phyloP scores from a whole-genome alignment of 306 rosid genomes.

The Delonix regia region DNA sequence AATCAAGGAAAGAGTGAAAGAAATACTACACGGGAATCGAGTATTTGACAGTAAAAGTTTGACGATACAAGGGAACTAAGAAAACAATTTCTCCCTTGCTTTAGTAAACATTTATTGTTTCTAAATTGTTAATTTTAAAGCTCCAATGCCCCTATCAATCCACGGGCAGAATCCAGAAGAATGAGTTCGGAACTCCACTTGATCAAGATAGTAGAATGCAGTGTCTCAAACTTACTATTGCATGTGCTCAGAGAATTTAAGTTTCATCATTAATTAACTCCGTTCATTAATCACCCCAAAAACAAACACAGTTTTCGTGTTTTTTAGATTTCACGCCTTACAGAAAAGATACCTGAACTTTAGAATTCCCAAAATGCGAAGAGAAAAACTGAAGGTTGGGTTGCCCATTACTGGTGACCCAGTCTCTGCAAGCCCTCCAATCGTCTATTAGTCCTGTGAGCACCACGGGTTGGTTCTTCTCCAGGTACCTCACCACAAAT shows the following conservation, averaged over 20 bases:
- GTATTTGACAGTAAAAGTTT: neutral
- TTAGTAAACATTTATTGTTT: neutral
- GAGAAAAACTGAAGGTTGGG: slow-evolving; percentile 74
- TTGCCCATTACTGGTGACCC: slow-evolving; percentile 59
- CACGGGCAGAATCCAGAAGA: neutral
- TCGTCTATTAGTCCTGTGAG: slow-evolving; percentile 73
- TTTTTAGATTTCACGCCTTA: neutral
- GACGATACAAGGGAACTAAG: neutral
- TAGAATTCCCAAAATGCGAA: slow-evolving; percentile 67
- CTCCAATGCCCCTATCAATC: slow-evolving; percentile 6
- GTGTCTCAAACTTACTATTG: neutral
- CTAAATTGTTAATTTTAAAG: neutral
- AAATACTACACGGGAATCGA: neutral
- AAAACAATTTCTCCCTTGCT: neutral
- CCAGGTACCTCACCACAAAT: slow-evolving; percentile 67
- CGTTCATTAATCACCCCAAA: neutral
- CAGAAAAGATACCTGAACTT: slow-evolving; percentile 66
- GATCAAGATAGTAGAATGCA: neutral
- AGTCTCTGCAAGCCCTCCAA: slow-evolving; percentile 83
- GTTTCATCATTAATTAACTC: neutral
- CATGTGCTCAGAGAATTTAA: neutral
- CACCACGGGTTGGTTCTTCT: slow-evolving; percentile 77
- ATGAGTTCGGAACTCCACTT: neutral
- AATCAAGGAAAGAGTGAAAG: neutral
- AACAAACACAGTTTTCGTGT: neutral